Base-by-base conservation (phyloP, 2,329 filamentous ascomycete genomes). In the Exophiala mesophila region DNA sequence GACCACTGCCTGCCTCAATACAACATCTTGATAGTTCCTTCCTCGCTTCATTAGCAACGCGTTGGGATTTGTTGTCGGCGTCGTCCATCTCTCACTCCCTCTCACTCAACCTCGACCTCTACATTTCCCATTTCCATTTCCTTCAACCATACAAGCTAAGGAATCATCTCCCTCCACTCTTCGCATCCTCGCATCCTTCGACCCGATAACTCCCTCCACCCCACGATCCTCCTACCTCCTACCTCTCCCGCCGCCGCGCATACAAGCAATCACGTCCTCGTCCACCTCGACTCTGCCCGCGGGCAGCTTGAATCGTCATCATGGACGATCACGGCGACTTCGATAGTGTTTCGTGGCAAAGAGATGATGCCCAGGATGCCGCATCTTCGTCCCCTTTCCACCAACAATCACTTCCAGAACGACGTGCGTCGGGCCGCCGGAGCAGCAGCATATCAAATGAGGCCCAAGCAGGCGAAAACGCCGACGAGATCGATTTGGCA, bases 311-410 rank as follows among this genome's bases (percentile, higher is more conserved):
- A 9, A 19, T 16, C 24, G 20, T 10, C 20, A 48, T 12, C 23
- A 71, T 70, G 68, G 66, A 70, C 51, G 58, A 67, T 47, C 63
- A 72, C 60, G 83, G 86, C 65, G 83, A 85, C 66, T 92, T 92
- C 65, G 85, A 87, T 60, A 85, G 78, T 61, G 80, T 90, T 50
- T 83, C 83, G 45, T 94, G 87, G 87, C 73, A 77, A 54, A 81
- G 78, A 61, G 80, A 83, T 45, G 59, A 61, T 6, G 73, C 76
- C 32, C 70, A 70, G 29, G 64, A 68, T 8, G 63, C 63, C 12
- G 66, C 63, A 21, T 66, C 65, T 5, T 66, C 68, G 54, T 59
- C 36, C 18, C 33, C 39, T 12, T 48, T 44, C 20, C 32, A 30
- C 21, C 46, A 40, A 32, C 36, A 36, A 23, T 39, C 17, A 19